Conservation (phyloP, 1,139 yeast genomes). For the Geotrichum cucujoidarum region DNA sequence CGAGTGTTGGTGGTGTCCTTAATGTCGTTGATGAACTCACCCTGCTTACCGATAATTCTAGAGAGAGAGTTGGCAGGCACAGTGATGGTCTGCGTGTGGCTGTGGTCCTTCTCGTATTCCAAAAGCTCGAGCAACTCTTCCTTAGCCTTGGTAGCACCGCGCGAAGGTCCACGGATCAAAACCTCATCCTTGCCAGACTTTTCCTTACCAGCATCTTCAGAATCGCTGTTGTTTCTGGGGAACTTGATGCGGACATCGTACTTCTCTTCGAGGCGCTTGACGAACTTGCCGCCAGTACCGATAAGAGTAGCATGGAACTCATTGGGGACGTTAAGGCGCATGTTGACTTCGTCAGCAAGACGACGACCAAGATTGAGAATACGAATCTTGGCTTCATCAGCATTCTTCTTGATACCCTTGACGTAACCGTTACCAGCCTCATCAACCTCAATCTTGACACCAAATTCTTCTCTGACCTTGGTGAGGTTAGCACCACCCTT, state of each 20-base stretch:
- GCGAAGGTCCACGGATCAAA: conserved; percentile 83
- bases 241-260: conserved; percentile 79
- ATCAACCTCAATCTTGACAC: conserved; percentile 69
- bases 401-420: conserved; percentile 75
- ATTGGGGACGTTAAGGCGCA: conserved; percentile 62
- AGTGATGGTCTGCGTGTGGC: conserved; percentile 55
- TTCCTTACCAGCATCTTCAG: conserved; percentile 33
- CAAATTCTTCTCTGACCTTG: conserved; percentile 68
- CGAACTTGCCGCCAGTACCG: conserved; percentile 79
- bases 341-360: conserved; percentile 77
- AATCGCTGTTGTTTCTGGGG: conserved; percentile 44
- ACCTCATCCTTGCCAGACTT: conserved; percentile 51
- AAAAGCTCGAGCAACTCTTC: conserved; percentile 81
- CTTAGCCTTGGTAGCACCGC: conserved; percentile 78
- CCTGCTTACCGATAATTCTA: conserved; percentile 83
- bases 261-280: conserved; percentile 81
- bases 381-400: conserved; percentile 63
- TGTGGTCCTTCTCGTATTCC: conserved; percentile 84
- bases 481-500: conserved; percentile 75
- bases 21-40: conserved; percentile 78
- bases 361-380: conserved; percentile 59
- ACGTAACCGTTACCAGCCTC: conserved; percentile 56
- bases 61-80: conserved; percentile 74
- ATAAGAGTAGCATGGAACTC: conserved; percentile 78
- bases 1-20: conserved; percentile 77